Evolutionary conservation across 352 stramenopile species (phyloP).

Genomic region (Phytophthora podocarpi): DNA sequence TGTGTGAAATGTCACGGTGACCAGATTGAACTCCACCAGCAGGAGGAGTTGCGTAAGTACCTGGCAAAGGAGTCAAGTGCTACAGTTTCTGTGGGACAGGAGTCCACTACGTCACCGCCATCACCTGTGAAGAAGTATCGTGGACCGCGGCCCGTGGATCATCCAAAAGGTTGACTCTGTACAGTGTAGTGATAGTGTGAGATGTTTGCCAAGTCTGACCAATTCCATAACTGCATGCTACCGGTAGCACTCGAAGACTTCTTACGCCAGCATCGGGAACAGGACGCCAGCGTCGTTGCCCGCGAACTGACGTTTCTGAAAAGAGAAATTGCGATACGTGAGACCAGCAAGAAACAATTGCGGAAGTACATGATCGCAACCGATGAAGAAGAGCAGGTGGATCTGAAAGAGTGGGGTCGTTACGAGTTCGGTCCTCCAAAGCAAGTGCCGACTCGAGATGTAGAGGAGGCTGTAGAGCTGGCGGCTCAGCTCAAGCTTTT

Average conservation of each 20-base stretch:
- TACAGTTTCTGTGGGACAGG: background rate
- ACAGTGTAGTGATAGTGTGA: no score
- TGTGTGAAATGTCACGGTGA: conserved; percentile 75
- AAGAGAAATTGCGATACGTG: conserved; percentile 55
- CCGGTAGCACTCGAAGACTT: conserved; percentile 64
- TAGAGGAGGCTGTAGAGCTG: conserved; percentile 53
- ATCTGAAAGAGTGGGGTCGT: conserved; percentile 65
- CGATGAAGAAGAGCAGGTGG: conserved; percentile 54
- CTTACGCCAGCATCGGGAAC: conserved; percentile 46
- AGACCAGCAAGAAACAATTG: conserved; percentile 62
- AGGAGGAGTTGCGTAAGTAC: conserved; percentile 49
- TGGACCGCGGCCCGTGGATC: conserved; percentile 51
- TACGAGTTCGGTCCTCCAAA: conserved; percentile 60
- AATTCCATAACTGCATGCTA: no score
- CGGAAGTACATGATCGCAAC: conserved; percentile 78
- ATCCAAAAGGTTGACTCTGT: no score
- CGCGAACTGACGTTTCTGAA: conserved; percentile 68
- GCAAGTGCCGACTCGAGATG: conserved; percentile 46
- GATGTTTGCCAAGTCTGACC: no score
- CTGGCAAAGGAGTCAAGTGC: conserved; percentile 12
- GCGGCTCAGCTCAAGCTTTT: conserved; percentile 63
- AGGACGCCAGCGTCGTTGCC: conserved; percentile 38
- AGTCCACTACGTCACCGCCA: background rate
- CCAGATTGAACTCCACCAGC: conserved; percentile 45
- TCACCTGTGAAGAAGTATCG: conserved; percentile 34